Base-by-base conservation (phyloP, 139 green algal species). In the Ulvella scutata region DNA sequence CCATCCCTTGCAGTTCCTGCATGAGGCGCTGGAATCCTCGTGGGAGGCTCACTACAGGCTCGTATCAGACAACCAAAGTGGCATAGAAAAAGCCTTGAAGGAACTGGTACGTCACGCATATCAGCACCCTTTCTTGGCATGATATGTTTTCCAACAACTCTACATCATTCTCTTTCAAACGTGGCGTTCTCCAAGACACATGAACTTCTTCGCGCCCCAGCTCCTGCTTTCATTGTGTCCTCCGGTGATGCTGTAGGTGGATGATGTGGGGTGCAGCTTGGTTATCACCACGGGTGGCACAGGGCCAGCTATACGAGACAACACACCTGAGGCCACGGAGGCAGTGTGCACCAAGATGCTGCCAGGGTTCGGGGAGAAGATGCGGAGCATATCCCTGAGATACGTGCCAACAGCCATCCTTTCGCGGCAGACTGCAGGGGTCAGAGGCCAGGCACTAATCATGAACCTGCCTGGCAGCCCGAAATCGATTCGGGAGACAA, bases 261-360 rank as follows among this genome's bases (percentile, higher is more conserved):
- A 96, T 76, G 72, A 79, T 0, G 78, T 89, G 43, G 82, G 85
- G 26, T 97, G 92, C 83, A 93, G 85, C 76, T 72, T 97, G 21
- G 87, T 97, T 43, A 86, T 96, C 2, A 97, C 92, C 3, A 96
- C 91, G 6, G 86, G 85, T 77, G 92, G 92, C 59, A 97, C 92
- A 31, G 92, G 92, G 2, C 92, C 92, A 3, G 86, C 90, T 3
- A 81, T 87, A 0, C 78, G 92, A 3, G 92, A 97, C 59, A 90
- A 97, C n/a, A 97, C 92, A 4, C 92, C 92, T 37, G 92, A 97
- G 43, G 92, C 92, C 3, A 97, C 92, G 31, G 88, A 94, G 78
- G 88, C 89, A 37, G 90, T 97, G 10, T 96, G 92, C 77, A 67
- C 82, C 13, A 80, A 86, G 4, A 92, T 96, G 87, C 91, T 97